Base-by-base conservation (phyloP, 108 stramenopile genomes). In the Nitzschia palea region DNA sequence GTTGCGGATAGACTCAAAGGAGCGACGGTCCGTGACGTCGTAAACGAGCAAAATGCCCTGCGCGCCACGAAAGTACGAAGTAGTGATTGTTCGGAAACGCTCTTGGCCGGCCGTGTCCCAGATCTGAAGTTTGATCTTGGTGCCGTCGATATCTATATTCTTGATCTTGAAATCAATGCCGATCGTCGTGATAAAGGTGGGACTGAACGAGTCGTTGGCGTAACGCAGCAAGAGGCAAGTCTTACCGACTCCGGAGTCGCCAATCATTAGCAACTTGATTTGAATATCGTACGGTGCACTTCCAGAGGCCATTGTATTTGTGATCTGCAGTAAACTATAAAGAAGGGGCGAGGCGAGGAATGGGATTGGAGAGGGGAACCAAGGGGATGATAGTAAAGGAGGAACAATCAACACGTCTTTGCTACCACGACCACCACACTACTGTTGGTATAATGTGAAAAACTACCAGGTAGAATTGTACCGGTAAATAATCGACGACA, bases 191-290 rank as follows among this genome's bases (percentile, higher is more conserved):
- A 97, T 97, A 82, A 97, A 98, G 31, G 90, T 96, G 61, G 94
- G 94, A 67, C 89, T 90, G 81, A 99, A 99, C 45, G 90, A 89
- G 80, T 99, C 97, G 90, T 98, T 96, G 51, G 98, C 98, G 77
- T 98, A 99, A 50, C 98, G 98, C 50, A 99, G 83, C 53, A 99
- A 78, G 51, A 99, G 83, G 71, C 98, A 99, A 9, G 99, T 99
- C 78, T 99, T 99, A 3, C 98, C 98, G 42, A 98, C 97, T 52
- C 96, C 90, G 71, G 86, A 87, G 74, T 99, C 97, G 45, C 99
- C 99, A 72, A 99, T 99, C 96, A 97, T 99, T 59, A 99, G 89
- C 71, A 99, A 89, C 73, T 99, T 98, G 84, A 96, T 91, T 77
- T 98, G 97, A 82, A 98, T 97, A 74, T 99, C 99, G 71, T 95